Evolutionary conservation across 2,329 filamentous ascomycete genomes (phyloP), one percentile per base, ranked within the genome.

Genomic region (Trichoderma sp.): DNA sequence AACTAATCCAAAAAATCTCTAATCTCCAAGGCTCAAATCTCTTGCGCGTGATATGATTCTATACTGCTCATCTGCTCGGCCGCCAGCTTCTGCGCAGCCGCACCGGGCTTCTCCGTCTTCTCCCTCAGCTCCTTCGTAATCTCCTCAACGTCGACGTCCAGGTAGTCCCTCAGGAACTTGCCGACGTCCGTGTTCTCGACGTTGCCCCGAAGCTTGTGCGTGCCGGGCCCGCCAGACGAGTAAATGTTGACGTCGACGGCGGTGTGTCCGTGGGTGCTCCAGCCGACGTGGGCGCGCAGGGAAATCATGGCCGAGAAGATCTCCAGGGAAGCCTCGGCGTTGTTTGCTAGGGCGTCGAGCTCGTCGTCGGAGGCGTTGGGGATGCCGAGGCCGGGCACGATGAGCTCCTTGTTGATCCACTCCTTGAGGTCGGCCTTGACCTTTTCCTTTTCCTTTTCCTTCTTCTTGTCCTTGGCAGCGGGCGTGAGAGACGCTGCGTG

Each of bases 241-340:
- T 98, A 99, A 72, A 99, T 92, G 78, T 99, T 99, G 58, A 99
- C 95, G 76, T 99, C 95, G 8, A 95, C 93, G 61, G 90, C 95
- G 22, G 90, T 91, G 80, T 99, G 95, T 32, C 95, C 95, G 77
- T 97, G 94, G 0, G 94, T 97, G 71, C 87, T 90, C 95, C 95
- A 99, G 15, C 95, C 96, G 52, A 97, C 87, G 75, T 97, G 93
- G 1, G 94, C 92, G 69, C 95, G 88, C 5, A 91, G 86, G 72
- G 92, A 97, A 72, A 98, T 87, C 82, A 99, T 94, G 74, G 92
- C 89, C 0, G 93, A 89, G 76, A 98, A 92, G 2, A 86, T 81
- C 4, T 84, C 79, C 35, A 84, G 80, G 12, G 89, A 84, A 4
- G 80, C 78, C 1, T 82, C 82, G 0, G 89, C 86, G 29, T 84